phyloP scores from a whole-genome alignment of 1,139 yeast genomes.

The Kodamaea plutei region DNA sequence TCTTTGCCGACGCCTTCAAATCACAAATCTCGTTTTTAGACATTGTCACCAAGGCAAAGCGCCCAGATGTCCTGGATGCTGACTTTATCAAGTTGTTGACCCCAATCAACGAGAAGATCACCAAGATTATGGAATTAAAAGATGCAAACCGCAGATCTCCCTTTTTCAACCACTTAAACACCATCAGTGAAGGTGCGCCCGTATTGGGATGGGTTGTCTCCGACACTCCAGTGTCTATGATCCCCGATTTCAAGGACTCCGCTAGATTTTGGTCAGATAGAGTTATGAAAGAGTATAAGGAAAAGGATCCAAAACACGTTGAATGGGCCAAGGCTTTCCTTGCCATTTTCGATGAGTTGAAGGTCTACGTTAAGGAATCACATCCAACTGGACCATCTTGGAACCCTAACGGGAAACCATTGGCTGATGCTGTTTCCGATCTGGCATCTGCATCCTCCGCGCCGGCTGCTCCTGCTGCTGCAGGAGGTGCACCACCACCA shows the following conservation, averaged over 20 bases:
- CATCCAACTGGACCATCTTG: slow-evolving; percentile 83
- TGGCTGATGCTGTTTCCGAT: slow-evolving; percentile 31
- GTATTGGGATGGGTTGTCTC: slow-evolving; percentile 88
- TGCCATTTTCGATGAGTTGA: slow-evolving; percentile 63
- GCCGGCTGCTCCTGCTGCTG: slow-evolving; percentile 19
- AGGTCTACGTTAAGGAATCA: slow-evolving; percentile 66
- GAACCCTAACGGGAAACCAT: slow-evolving; percentile 47
- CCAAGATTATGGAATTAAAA: slow-evolving; percentile 57
- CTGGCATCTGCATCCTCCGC: slow-evolving; percentile 19
- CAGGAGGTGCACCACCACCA: slow-evolving; percentile 39
- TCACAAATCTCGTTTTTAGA: slow-evolving; percentile 57
- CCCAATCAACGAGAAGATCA: slow-evolving; percentile 66
- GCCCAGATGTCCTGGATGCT: slow-evolving; percentile 59
- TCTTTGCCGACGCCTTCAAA: slow-evolving; percentile 55
- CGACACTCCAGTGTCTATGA: slow-evolving; percentile 63
- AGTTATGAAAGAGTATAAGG: slow-evolving; percentile 78
- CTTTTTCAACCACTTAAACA: slow-evolving; percentile 66
- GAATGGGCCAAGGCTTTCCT: slow-evolving; percentile 77
- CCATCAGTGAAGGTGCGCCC: slow-evolving; percentile 86
- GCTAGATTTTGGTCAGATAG: slow-evolving; percentile 94
- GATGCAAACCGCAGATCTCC: slow-evolving; percentile 71
- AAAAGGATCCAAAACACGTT: slow-evolving; percentile 57
- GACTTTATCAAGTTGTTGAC: slow-evolving; percentile 53
- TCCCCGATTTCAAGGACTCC: slow-evolving; percentile 84
- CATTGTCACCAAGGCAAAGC: slow-evolving; percentile 56